Evolutionary conservation across 202 grass and related monocot genomes (phyloP), one percentile per base, ranked within the genome.

Genomic region (Cymbopogon flexuosus): DNA sequence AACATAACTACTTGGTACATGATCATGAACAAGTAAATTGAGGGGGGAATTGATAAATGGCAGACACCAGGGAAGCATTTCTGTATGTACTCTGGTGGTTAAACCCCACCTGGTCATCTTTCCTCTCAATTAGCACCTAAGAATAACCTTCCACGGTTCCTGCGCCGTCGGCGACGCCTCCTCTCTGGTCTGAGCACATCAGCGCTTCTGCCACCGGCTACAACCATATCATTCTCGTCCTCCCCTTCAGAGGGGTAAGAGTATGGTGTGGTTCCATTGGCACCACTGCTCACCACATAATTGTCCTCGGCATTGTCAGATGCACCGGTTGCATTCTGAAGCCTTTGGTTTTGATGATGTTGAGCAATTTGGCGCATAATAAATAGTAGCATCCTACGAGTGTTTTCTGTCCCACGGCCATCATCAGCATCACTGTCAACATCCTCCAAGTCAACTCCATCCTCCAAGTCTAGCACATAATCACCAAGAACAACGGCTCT

Each of bases 381-480:
- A 72, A 94, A 84, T 36, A 91, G 72, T 12, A 94, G 46, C 77
- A 91, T 80, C 22, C 86, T 91, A 33, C 83, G 73, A 30, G 84
- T 65, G 22, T 86, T 83, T 67, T 73, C 86, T 24, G 79, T 56
- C 45, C 65, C 88, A 68, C 57, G 82, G 35, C 51, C 87, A 42
- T 78, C 62, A 24, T 68, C 86, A 54, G 51, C 68, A 5, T 89
- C 81, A 30, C 70, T 80, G 31, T 91, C 91, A 49, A 37, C 84
- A 23, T 93, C 77, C 18, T 87, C 90, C 72, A 89, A 83, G 68
- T 95, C 92, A 34, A 82, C 84, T 73, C 79, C 84, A 65, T 93
- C 85, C 59, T 85, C 90, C 90, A 95, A 84, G 72, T 98, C 95
- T 49, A 98, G 81, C 76, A 95, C 92, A 75, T 98, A 98, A 85